Conservation (phyloP, 2,329 filamentous ascomycete genomes). For the Emergomyces orientalis region DNA sequence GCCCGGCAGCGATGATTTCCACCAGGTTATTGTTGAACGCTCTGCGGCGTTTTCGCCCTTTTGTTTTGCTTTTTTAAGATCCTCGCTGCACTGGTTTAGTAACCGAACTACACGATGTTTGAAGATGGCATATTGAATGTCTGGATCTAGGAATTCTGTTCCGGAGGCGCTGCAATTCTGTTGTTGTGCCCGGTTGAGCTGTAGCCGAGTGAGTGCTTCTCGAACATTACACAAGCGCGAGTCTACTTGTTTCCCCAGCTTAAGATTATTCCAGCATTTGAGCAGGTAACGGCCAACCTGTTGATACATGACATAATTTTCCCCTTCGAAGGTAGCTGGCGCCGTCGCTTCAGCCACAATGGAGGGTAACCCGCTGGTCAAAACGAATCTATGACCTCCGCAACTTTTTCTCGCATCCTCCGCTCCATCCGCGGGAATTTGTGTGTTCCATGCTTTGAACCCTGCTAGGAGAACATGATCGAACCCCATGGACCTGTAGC, state of each 20-base stretch:
- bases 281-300: constrained; percentile 27
- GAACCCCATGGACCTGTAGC: constrained; percentile 14
- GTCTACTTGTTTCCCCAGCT: constrained; percentile 10
- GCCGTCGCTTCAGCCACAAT: constrained; percentile 23
- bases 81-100: constrained; percentile 9
- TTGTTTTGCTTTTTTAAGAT: constrained; percentile 10
- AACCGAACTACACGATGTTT: constrained; percentile 19
- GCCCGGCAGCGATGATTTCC: constrained; percentile 20
- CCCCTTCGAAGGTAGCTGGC: constrained; percentile 30
- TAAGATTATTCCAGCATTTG: constrained; percentile 10
- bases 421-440: constrained; percentile 21
- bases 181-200: background rate
- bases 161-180: constrained; percentile 13
- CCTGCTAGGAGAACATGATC: constrained; percentile 23
- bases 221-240: background rate
- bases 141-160: constrained; percentile 16
- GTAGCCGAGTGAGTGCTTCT: constrained; percentile 2
- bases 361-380: constrained; percentile 26
- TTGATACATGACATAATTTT: constrained; percentile 36
- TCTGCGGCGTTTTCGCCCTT: constrained; percentile 7
- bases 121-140: constrained; percentile 20
- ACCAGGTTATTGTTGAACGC: constrained; percentile 25
- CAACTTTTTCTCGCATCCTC: constrained; percentile 31
- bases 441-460: constrained; percentile 23
- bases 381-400: constrained; percentile 32